Evolutionary conservation across 106 monocot species (phyloP), one percentile per base, ranked within the genome.

Genomic region (Agapanthus africanus): DNA sequence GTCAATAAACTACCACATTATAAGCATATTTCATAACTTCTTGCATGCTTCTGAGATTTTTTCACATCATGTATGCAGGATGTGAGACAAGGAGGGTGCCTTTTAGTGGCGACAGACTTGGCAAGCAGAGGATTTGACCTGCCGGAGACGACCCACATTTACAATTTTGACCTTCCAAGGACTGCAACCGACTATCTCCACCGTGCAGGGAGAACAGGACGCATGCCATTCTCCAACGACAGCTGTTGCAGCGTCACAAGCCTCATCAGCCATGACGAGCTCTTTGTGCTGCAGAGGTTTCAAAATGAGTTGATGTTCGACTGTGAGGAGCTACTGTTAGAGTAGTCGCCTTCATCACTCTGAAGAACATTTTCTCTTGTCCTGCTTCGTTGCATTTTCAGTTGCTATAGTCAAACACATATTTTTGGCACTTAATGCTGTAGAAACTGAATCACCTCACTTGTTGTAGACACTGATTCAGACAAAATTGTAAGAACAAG

Each of bases 71-170:
- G 16, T 4, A 7, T 56, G 21, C 70, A 52, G 51, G 70, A 54
- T 4, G 51, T 37, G 70, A 54, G 35, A 70, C 54, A 38, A 32
- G 75, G 81, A 61, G 76, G 84, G 6, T 91, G 79, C 71, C 75
- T 95, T 35, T 42, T 95, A 16, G 91, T 95, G 74, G 91, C 91
- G 14, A 95, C 95, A 7, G 95, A 95, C 54, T 71, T 95, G 28
- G 88, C 91, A 25, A 82, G 95, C 72, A 81, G 95, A 88, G 95
- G 95, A 26, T 80, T 95, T 36, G 95, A 95, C 62, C 73, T 95
- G 11, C 89, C 97, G 41, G 84, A 89, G 64, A 97, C 87, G 42
- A 92, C 91, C 3, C 91, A 97, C 51, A 84, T 97, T 37, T 97
- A 97, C 66, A 97, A 97, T 70, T 97, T 89, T 69, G 89, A 97